Conservation (phyloP, 2,329 filamentous ascomycete species). For the Aspergillus aculeatinus region DNA sequence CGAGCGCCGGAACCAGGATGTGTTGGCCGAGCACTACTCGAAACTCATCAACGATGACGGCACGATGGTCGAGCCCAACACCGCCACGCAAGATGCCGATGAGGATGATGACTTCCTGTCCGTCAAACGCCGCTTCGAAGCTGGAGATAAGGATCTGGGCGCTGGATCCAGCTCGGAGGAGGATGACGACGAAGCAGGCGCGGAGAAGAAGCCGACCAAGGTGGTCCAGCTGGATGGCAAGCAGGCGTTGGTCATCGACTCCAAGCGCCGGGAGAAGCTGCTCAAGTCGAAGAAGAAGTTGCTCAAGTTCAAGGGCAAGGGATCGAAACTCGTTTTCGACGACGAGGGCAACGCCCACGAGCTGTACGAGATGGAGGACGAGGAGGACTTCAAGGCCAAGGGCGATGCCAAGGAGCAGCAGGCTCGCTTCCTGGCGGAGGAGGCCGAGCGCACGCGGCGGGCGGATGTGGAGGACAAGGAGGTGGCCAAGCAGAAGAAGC, state of each 20-base stretch:
- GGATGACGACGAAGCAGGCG: conserved; percentile 20
- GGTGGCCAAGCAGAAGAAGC: conserved; percentile 70
- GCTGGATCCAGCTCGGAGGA: conserved; percentile 34
- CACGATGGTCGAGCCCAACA: conserved; percentile 39
- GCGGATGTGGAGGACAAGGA: conserved; percentile 83
- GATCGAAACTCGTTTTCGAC: conserved; percentile 84
- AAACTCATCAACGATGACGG: conserved; percentile 71
- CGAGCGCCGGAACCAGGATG: conserved; percentile 91
- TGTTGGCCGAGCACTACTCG: conserved; percentile 88
- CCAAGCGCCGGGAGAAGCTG: conserved; percentile 93
- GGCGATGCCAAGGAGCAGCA: conserved; percentile 77
- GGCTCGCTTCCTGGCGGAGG: conserved; percentile 72
- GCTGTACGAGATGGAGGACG: conserved; percentile 83
- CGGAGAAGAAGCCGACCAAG: conserved; percentile 42
- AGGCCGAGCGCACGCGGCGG: conserved; percentile 67
- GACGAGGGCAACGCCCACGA: conserved; percentile 84
- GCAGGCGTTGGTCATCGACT: conserved; percentile 80
- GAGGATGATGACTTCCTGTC: conserved; percentile 80
- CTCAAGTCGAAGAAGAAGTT: conserved; percentile 93
- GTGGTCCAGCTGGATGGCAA: conserved; percentile 56
- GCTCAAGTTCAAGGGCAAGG: conserved; percentile 83
- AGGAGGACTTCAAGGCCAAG: conserved; percentile 72
- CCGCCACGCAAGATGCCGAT: conserved; percentile 55
- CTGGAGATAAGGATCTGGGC: conserved; percentile 59
- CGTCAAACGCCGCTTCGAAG: conserved; percentile 82